Evolutionary conservation across 306 rosid species (phyloP), one percentile per base, ranked within the genome.

Genomic region (Fragaria ananassa): DNA sequence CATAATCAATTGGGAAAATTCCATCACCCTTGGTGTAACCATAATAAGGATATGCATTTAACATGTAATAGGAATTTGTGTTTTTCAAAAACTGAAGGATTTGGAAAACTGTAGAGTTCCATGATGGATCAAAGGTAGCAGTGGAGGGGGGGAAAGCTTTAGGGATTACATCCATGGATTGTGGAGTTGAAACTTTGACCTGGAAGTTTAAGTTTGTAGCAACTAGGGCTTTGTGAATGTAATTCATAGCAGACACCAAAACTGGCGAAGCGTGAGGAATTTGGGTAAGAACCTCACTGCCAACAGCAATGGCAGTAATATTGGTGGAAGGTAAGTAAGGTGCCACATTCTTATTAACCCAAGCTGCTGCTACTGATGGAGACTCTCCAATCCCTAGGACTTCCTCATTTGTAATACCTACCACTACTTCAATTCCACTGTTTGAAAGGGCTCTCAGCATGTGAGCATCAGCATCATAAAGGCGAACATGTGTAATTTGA

Each of bases 111-210:
- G 91, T 91, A 39, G 91, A 85, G 86, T 86, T 88, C 92, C 92
- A 88, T 1, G 94, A 85, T 17, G 90, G 77, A 73, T 94, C 81
- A 77, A 94, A 91, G 60, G 88, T 41, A 15, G 98, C 97, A 0
- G 98, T 82, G 29, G 97, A 94, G 0, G 97, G 98, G 17, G 97
- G 98, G 68, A 94, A 94, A 68, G 97, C 78, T 84, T 63, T 89
- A 12, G 96, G 93, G 21, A 94, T 89, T 60, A 91, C 42, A 71
- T 94, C 93, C 93, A 88, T 90, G 49, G 96, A 90, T 53, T 83
- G 93, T 15, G 98, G 98, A 64, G 97, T 85, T 5, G 98, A 94
- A 78, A 94, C 80, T 80, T 91, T 91, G 83, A 94, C 79, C 51
- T 81, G 87, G 77, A 82, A 85, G 78, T 95, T 89, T 50, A 95